Evolutionary conservation across 73 alveolate genomes (phyloP), one percentile per base, ranked within the genome.

Genomic region (Vitrella brassicaformis): DNA sequence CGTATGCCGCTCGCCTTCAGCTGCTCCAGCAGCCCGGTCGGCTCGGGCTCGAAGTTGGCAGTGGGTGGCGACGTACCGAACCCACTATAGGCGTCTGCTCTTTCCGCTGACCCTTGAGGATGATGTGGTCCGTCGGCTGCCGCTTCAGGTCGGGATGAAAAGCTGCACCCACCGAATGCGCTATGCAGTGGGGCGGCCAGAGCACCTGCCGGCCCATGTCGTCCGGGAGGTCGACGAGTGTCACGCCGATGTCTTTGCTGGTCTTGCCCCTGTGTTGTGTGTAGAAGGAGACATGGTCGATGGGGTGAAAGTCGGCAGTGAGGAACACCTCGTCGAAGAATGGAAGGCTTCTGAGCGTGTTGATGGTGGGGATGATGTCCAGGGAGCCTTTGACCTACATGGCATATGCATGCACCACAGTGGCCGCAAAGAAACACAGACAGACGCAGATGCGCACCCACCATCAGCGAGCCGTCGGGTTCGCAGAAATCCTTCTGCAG

Each of bases 401-500:
- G n/a, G n/a, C n/a, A n/a, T n/a, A n/a, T n/a, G n/a, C n/a, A n/a
- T n/a, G n/a, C n/a, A n/a, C n/a, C n/a, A n/a, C n/a, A n/a, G n/a
- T n/a, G n/a, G n/a, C n/a, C n/a, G n/a, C n/a, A n/a, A n/a, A n/a
- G n/a, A n/a, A n/a, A n/a, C n/a, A n/a, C n/a, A n/a, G n/a, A n/a
- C n/a, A n/a, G n/a, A n/a, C n/a, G n/a, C n/a, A n/a, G n/a, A n/a
- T n/a, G n/a, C n/a, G n/a, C n/a, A n/a, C n/a, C n/a, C n/a, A n/a
- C n/a, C 25, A 79, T 93, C 30, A 95, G 87, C 18, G 96, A 88
- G 14, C 99, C 99, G 32, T 95, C 96, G n/a, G n/a, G n/a, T 81
- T 93, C 98, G 67, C 97, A 92, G 72, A 95, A 95, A 82, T 95
- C 99, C 82, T 95, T 93, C 83, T 95, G 89, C 29, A 93, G 90